A percentile compares a stretch with the other conserved stretches of the same genome.
Conservation (phyloP, 2,329 filamentous ascomycete genomes). For the Colletotrichum orbiculare region DNA sequence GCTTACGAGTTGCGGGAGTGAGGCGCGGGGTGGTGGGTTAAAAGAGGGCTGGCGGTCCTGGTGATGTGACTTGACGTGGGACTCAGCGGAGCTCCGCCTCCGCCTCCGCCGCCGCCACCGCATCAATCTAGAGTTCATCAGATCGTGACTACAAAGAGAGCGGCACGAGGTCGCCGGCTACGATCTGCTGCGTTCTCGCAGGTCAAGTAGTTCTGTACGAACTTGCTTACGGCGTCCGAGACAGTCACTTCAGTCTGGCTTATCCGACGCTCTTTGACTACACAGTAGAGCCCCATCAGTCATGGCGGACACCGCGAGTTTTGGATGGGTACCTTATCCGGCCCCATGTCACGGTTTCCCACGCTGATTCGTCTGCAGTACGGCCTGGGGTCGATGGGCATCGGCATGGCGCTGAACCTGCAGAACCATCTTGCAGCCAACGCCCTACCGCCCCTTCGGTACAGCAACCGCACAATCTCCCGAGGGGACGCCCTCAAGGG, state of each 20-base stretch:
- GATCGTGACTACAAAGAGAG: constrained; percentile 20
- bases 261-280: background rate
- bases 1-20: constrained; percentile 10
- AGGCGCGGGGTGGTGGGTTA: constrained; percentile 2
- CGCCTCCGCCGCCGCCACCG: background rate
- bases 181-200: background rate
- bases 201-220: constrained; percentile 1
- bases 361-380: constrained; percentile 15
- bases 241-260: background rate
- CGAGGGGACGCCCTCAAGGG: constrained; percentile 48
- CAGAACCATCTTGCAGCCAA: constrained; percentile 50
- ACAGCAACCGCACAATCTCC: constrained; percentile 52
- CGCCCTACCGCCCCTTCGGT: constrained; percentile 46
- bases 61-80: background rate
- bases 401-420: constrained; percentile 55
- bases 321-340: constrained; percentile 24
- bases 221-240: background rate
- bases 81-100: constrained; percentile 27
- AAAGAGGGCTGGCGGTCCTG: constrained; percentile 3
- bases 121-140: constrained; percentile 8
- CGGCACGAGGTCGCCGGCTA: background rate
- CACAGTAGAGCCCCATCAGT: too few relatives aligned
- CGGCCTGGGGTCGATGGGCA: constrained; percentile 57
- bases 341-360: background rate
- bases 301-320: constrained; percentile 14